Base-by-base conservation (phyloP, 208 protist species). In the Crithidia sp. region DNA sequence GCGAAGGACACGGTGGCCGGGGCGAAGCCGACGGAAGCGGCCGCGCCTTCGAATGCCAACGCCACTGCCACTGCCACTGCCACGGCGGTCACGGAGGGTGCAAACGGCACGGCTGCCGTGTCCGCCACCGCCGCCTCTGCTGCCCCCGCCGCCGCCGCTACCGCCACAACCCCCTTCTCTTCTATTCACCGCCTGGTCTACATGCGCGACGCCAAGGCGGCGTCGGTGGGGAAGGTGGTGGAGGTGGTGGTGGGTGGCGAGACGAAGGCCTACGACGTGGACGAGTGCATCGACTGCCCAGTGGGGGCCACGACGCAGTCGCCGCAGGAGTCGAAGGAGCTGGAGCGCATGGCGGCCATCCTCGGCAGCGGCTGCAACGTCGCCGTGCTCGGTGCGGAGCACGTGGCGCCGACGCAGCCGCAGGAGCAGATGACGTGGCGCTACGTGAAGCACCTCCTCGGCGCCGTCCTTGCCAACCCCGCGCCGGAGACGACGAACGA, bases 251-350 rank as follows among this genome's bases (percentile, higher is more conserved):
- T 85, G 19, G 43, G 63, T 9, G 81, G 81, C 3, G 66, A 67
- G 61, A 83, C 61, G 57, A 90, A 87, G 71, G 76, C 69, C 14
- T 89, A 77, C 55, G 76, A 78, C 36, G 85, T 89, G 47, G 79
- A 93, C 61, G 88, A 93, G 76, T 84, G 80, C 74, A 78, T 87
- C 57, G 40, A 71, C 44, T 61, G 67, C 43, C 59, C 71, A 16
- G 36, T 65, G 4, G 61, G 28, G 43, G 71, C 28, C 19, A 67
- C 39, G 50, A n/a, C 28, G 36, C 45, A 41, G 39, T 28, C 61
- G 17, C 79, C 41, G 17, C 37, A 43, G 36, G 56, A 71, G 59
- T 88, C 85, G 43, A 82, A 83, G 58, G 78, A 90, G 61, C 61
- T 86, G 41, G 44, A 60, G 16, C 82, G 83, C 41, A 70, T 93